Evolutionary conservation across 2,329 filamentous ascomycete genomes (phyloP), one percentile per base, ranked within the genome.

Genomic region (Aspergillus fumigatus): DNA sequence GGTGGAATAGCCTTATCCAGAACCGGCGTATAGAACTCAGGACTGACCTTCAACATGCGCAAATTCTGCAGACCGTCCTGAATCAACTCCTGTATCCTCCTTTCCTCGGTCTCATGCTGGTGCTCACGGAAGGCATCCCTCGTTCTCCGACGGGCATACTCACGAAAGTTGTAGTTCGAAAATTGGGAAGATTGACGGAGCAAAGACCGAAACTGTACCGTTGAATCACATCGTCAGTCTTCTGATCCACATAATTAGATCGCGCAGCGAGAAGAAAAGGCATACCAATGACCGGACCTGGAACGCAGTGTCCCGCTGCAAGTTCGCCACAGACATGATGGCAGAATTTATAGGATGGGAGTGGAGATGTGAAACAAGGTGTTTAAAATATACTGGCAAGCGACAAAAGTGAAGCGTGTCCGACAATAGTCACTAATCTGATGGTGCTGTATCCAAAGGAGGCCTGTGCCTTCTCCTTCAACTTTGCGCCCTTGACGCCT

Each of bases 91-190:
- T 97, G 92, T 73, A 96, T 82, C 77, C 82, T 81, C 61, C 90
- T 82, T 63, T 85, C 82, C 70, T 97, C 94, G 48, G 84, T 78
- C 67, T 91, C 88, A 55, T 76, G 72, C 74, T 85, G 83, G 75
- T 95, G 83, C 73, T 96, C 91, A 67, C 88, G 84, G 76, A 97
- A 99, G 4, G 90, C 88, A 79, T 97, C 94, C 73, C 84, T 84
- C 72, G 94, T 96, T 75, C 93, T 85, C 71, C 94, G 88, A 76
- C 87, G 89, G 53, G 94, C 92, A 76, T 99, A 99, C 75, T 97
- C 93, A 77, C 94, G 86, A 82, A 97, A 99, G 79, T 97, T 99
- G 81, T 97, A 99, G 65, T 89, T 86, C 60, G 91, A 85, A 75
- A 99, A 97, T 70, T 96, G 89, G 60, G 83, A 82, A 60, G 91